phyloP scores from a whole-genome alignment of 306 rosid genomes.

The Oxytropis ochrocephala region DNA sequence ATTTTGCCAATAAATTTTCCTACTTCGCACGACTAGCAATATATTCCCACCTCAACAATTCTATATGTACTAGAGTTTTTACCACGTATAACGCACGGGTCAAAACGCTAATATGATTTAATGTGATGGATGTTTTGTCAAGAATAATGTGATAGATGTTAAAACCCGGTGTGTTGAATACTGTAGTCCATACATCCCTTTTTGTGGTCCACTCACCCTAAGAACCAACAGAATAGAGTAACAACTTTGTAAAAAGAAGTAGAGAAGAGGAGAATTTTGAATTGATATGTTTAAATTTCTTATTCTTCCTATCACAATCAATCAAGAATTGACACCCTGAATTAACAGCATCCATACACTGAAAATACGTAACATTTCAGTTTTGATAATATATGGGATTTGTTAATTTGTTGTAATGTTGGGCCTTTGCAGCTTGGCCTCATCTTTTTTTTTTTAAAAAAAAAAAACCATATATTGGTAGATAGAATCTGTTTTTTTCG shows the following conservation, averaged over 20 bases:
- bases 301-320: slow-evolving; percentile 1
- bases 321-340: not conserved
- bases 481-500: no score
- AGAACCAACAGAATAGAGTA: not conserved
- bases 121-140: no score
- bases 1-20: no score
- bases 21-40: no score
- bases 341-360: slow-evolving; percentile 12
- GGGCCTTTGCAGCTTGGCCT: no score
- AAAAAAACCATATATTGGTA: no score
- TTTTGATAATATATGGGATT: not conserved
- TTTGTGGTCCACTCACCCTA: not conserved
- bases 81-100: no score
- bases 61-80: no score
- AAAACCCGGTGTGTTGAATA: not conserved
- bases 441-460: no score
- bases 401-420: no score
- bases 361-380: not conserved
- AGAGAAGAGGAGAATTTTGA: not conserved
- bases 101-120: no score
- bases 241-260: not conserved
- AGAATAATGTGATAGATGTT: not conserved
- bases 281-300: not conserved
- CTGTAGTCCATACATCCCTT: not conserved
- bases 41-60: no score